Percentiles rank a stretch among this genome's conserved stretches.
Conservation (phyloP, 1,284 basidiomycete genomes). For the Irpex lacteus region DNA sequence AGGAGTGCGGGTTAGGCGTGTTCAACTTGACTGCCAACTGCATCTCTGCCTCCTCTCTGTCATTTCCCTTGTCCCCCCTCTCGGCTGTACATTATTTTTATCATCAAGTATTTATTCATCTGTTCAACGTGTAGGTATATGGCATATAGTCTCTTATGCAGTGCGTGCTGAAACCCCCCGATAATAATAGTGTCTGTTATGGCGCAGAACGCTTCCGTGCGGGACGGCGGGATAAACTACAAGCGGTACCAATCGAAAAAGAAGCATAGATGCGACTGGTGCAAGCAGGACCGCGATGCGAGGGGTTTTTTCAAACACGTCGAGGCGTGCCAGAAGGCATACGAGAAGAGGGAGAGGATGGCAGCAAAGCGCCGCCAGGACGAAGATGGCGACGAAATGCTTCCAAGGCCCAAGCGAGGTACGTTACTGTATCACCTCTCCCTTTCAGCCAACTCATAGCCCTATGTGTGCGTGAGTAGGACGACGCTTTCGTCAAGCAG, state of each 20-base stretch:
- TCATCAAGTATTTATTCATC: neutral
- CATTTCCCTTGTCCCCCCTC: neutral
- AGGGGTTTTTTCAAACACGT: neutral
- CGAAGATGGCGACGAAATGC: conserved; percentile 14
- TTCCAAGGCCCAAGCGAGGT: neutral
- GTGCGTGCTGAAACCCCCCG: no score
- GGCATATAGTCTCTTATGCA: no score
- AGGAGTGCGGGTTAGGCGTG: neutral
- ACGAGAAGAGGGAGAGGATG: neutral
- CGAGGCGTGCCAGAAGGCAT: neutral
- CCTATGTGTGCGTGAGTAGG: neutral
- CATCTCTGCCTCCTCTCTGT: neutral
- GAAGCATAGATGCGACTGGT: neutral
- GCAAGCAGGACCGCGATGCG: neutral
- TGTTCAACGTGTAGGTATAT: no score
- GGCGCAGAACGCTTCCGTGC: neutral
- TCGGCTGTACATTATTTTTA: neutral
- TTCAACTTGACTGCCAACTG: neutral
- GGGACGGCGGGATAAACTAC: neutral
- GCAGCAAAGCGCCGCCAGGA: neutral
- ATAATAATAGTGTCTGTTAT: no score
- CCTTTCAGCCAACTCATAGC: neutral
- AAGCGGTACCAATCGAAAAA: neutral
- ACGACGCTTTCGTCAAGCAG: neutral
- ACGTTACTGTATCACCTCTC: neutral